Base-by-base conservation (phyloP, 2,329 filamentous ascomycete species). In the Pyrenophora teres region DNA sequence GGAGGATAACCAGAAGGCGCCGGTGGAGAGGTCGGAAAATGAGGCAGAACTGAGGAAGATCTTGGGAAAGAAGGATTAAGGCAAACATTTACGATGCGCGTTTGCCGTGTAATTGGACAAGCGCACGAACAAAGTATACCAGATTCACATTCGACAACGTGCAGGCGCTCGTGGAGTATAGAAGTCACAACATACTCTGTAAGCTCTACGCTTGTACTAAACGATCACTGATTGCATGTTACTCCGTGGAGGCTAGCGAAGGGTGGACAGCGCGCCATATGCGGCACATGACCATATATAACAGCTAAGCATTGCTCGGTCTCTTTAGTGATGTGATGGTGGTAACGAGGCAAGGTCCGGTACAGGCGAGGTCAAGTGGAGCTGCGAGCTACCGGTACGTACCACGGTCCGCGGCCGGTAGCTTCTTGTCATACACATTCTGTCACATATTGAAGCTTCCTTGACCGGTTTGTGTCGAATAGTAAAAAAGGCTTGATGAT, bases 1-100 rank as follows among this genome's bases (percentile, higher is more conserved):
- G 36, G 65, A 48, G 38, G 49, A 64, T 46, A 51, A 71, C 32
- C 46, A 66, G 30, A 71, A 71, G 19, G 59, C 51, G 10, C 61
- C 59, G 32, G 55, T 66, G 40, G 68, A 67, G 35, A 64, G 69
- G 37, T 71, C 70, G 4, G 66, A 69, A 15, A 72, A 74, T 37
- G 74, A 77, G 30, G 65, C 73, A 35, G 62, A 72, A 52, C 38
- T 77, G 48, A 69, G 71, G 51, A 74, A 70, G 46, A 62, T 74
- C 48, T 67, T 70, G 59, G 72, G 69, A 4, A 74, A 70, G 57
- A 61, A 67, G 15, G 57, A 67, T 13, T 69, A 46, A 64, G 38
- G 2, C 15, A 10, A 12, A 8, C n/a, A 2, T 27, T 9, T 1
- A 31, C 23, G n/a, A 31, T 12, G 9, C 23, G 9, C 21, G 13